Conservation (phyloP, 2,329 filamentous ascomycete genomes). For the Colletotrichum magnum region DNA sequence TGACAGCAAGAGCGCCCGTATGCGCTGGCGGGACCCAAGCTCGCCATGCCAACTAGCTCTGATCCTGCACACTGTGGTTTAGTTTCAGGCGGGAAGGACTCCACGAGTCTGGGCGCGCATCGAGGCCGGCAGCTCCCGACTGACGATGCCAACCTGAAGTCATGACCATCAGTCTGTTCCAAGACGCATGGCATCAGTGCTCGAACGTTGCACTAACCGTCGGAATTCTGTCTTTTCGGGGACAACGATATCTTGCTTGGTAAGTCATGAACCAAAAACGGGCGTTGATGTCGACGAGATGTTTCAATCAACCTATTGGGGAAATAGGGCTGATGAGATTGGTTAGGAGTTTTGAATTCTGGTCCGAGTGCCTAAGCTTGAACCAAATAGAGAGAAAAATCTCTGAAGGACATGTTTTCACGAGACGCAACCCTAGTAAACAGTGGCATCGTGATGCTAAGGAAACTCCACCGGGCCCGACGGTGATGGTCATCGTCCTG, state of each 20-base stretch:
- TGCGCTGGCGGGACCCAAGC: constrained; percentile 3
- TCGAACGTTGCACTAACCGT: neutral
- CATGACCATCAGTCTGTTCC: constrained; percentile 7
- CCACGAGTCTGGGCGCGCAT: constrained; percentile 1
- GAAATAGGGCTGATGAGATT: neutral
- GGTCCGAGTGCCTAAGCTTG: constrained; percentile 4
- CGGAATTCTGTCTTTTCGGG: neutral
- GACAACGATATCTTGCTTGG: neutral
- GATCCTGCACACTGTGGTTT: neutral
- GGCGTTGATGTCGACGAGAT: neutral
- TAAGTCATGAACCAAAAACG: neutral
- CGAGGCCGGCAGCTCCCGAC: neutral
- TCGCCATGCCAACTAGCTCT: neutral
- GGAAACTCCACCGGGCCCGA: constrained; percentile 5
- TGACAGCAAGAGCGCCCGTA: constrained; percentile 7
- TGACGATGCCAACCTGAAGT: constrained; percentile 1
- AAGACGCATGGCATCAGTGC: neutral
- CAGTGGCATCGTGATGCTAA: constrained; percentile 2
- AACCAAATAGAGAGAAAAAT: neutral
- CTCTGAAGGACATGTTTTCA: neutral
- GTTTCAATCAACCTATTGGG: constrained; percentile 3
- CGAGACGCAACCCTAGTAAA: neutral
- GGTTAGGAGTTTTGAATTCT: neutral
- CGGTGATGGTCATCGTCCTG: neutral
- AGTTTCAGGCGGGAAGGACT: constrained; percentile 18